Conservation (phyloP, 192 early-diverging fungal species). For the Spizellomyces punctatus region DNA sequence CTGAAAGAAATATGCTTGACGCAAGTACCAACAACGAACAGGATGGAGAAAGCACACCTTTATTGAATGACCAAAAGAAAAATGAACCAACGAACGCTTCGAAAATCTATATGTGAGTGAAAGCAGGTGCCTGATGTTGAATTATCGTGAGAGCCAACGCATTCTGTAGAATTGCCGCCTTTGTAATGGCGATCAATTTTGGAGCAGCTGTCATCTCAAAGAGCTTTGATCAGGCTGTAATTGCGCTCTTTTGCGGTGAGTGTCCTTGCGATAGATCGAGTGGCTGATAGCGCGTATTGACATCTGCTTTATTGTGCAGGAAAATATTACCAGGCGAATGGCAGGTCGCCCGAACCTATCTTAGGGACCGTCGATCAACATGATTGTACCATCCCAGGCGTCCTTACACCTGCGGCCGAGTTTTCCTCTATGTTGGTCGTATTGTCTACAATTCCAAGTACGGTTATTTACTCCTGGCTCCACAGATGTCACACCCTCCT, state of each 20-base stretch:
- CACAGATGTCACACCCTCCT: too few relatives aligned
- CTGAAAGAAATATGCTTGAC: too few relatives aligned
- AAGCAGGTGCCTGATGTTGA: too few relatives aligned
- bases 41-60: too few relatives aligned
- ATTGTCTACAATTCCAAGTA: neutral
- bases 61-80: too few relatives aligned
- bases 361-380: neutral
- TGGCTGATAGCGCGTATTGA: neutral
- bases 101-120: too few relatives aligned
- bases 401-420: slow-evolving; percentile 2
- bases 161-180: neutral
- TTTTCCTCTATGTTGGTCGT: neutral
- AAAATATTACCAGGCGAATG: neutral
- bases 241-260: slow-evolving; percentile 4
- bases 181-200: neutral
- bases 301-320: neutral
- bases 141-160: too few relatives aligned
- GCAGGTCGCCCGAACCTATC: too few relatives aligned
- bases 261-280: neutral
- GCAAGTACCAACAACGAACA: too few relatives aligned
- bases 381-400: slow-evolving; percentile 17
- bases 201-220: neutral
- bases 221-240: slow-evolving; percentile 13
- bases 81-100: too few relatives aligned
- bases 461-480: too few relatives aligned